These are phyloP conservation scores for Mycogone perniciosa DNA, from an alignment of 2,329 filamentous ascomycete species.

Conservation along the genomic window DNA sequence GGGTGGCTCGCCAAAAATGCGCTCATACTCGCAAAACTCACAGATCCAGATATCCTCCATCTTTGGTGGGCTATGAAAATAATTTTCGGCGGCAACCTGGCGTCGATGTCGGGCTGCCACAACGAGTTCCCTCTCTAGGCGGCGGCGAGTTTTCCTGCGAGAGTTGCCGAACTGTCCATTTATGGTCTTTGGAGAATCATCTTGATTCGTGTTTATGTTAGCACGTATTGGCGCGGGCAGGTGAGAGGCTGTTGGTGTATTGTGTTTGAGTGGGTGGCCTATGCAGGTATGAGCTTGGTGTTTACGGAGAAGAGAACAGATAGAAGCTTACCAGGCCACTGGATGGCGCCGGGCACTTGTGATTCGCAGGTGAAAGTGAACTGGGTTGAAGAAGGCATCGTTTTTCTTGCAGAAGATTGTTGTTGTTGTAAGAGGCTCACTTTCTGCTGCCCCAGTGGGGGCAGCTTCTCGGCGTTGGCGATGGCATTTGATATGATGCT, in stretches of 20 bases:
- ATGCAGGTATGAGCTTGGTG: background rate
- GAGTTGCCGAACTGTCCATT: conserved; percentile 23
- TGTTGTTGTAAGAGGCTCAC: conserved; percentile 71
- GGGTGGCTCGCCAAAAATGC: conserved; percentile 85
- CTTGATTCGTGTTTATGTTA: conserved; percentile 22
- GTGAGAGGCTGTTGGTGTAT: conserved; percentile 5
- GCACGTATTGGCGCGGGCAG: conserved; percentile 13
- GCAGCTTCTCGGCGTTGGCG: conserved; percentile 72
- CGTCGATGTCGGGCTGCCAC: conserved; percentile 72
- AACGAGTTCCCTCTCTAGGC: conserved; percentile 63
- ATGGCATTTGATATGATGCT: conserved; percentile 92
- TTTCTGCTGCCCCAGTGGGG: conserved; percentile 67
- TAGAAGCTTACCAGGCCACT: conserved; percentile 56
- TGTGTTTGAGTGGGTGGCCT: conserved; percentile 3
- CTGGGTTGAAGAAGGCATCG: conserved; percentile 68
- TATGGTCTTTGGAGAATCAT: conserved; percentile 29
- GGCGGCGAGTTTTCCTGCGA: conserved; percentile 56
- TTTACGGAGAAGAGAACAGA: background rate
- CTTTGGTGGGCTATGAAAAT: conserved; percentile 65
- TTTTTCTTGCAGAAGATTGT: conserved; percentile 49
- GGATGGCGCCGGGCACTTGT: conserved; percentile 72
- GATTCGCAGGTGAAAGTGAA: conserved; percentile 97
- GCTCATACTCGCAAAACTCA: conserved; percentile 96
- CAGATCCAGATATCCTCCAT: conserved; percentile 84
- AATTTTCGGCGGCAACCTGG: conserved; percentile 68